phyloP scores from a whole-genome alignment of 2,329 filamentous ascomycete genomes.

The Ascochyta rabiei region DNA sequence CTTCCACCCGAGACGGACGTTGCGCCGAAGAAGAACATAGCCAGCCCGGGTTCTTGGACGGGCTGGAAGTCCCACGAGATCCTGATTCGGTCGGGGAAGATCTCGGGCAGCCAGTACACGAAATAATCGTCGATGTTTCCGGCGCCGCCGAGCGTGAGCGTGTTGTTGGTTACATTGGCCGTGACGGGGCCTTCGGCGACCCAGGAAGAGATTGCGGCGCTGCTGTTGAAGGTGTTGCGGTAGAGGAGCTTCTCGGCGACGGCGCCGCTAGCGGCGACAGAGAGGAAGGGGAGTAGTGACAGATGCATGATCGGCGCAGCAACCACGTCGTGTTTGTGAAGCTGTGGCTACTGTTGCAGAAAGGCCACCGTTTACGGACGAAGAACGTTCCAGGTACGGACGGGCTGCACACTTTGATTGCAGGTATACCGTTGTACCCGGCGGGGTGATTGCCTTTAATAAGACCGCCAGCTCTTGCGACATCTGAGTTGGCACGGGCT shows the following conservation, averaged over 20 bases:
- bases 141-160: constrained; percentile 36
- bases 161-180: constrained; percentile 31
- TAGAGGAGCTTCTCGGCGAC: constrained; percentile 45
- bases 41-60: constrained; percentile 39
- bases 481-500: constrained; percentile 6
- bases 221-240: constrained; percentile 38
- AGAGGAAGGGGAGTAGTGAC: constrained; percentile 2
- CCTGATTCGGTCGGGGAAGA: constrained; percentile 41
- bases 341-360: neutral
- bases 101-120: constrained; percentile 42
- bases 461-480: neutral
- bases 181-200: constrained; percentile 42
- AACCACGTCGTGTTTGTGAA: neutral
- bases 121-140: constrained; percentile 38
- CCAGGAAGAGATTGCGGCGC: constrained; percentile 35
- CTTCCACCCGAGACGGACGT: constrained; percentile 31
- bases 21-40: constrained; percentile 47
- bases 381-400: neutral
- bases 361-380: neutral
- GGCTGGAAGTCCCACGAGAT: constrained; percentile 44
- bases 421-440: neutral
- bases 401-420: neutral
- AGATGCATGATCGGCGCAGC: constrained; percentile 10
- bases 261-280: constrained; percentile 1
- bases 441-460: neutral